Evolutionary conservation across 768 basidiomycete genomes (phyloP), one percentile per base, ranked within the genome.

Genomic region (Boletus huronensis): DNA sequence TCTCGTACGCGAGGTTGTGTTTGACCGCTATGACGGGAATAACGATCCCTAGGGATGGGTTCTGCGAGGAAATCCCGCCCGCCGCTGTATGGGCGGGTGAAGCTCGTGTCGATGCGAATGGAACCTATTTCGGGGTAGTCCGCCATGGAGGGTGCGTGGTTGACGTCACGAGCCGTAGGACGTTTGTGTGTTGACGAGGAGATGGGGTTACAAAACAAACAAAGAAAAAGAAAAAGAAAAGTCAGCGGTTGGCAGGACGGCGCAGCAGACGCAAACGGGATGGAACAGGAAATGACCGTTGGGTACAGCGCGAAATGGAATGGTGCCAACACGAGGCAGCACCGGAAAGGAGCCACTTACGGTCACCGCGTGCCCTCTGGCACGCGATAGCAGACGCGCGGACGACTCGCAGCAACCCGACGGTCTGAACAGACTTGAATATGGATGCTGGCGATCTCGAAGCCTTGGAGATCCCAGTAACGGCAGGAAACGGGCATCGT

Each of bases 81-180:
- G 26, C 56, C 58, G 36, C 63, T 72, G 29, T 58, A 61, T 41
- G 69, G 64, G 38, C 64, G 66, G n/a, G 50, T 40, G 25, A 65
- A 70, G 46, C 54, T 67, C 8, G 70, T 70, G 42, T 70, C 70
- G 40, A 72, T 50, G 41, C 68, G 69, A 21, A 72, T 60, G 43
- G 60, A 14, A 16, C 43, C 42, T 21, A 59, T 6, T 16, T 70
- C 69, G 10, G 61, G 54, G 48, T 54, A 68, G 6, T 70, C 70
- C 1, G 60, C 38, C 69, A 70, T 70, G 40, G 19, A n/a, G 34
- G n/a, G 48, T 46, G 48, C n/a, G 52, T 25, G 14, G 26, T 38
- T 34, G 28, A 48, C 2, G 58, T 54, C 26, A 45, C 38, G n/a
- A 34, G 23, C 2, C 26, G 29, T 14, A 34, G 28, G 46, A 28